phyloP scores from a whole-genome alignment of 306 rosid species.

The Abrus precatorius region DNA sequence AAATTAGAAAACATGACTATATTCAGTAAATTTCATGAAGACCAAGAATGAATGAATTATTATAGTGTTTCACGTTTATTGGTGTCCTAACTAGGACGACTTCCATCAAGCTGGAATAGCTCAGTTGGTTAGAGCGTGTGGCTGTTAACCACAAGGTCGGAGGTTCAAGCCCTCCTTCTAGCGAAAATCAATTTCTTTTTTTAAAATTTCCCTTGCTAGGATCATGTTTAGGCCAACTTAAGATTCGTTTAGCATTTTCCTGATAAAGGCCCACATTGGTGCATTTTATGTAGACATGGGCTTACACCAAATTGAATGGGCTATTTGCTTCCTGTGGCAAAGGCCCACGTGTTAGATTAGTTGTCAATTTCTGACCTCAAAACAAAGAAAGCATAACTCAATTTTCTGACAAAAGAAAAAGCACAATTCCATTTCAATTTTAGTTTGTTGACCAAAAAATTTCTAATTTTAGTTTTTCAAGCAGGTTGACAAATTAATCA shows the following conservation, averaged over 20 bases:
- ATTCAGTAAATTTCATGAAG: not conserved
- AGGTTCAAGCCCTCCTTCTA: slow-evolving; percentile 69
- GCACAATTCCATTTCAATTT: no score
- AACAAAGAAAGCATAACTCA: no score
- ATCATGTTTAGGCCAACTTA: no score
- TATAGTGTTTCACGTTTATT: no score
- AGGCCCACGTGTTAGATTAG: no score
- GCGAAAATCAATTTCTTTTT: not conserved
- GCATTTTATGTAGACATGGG: not conserved
- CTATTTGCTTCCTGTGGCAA: not conserved
- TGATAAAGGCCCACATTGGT: not conserved
- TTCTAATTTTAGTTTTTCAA: not conserved
- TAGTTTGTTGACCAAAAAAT: no score
- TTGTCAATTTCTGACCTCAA: no score
- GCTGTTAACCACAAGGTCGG: slow-evolving; percentile 75
- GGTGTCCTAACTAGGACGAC: no score
- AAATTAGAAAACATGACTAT: not conserved
- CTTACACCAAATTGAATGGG: not conserved
- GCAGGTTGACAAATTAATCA: not conserved
- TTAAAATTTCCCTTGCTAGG: no score
- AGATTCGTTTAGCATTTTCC: not conserved
- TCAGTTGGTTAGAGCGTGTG: slow-evolving; percentile 73
- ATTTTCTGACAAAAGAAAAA: no score
- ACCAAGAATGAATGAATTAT: not conserved
- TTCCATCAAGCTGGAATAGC: slow-evolving; percentile 46